Evolutionary conservation across 352 stramenopile genomes (phyloP).

Genomic region (Phytophthora boehmeriae): DNA sequence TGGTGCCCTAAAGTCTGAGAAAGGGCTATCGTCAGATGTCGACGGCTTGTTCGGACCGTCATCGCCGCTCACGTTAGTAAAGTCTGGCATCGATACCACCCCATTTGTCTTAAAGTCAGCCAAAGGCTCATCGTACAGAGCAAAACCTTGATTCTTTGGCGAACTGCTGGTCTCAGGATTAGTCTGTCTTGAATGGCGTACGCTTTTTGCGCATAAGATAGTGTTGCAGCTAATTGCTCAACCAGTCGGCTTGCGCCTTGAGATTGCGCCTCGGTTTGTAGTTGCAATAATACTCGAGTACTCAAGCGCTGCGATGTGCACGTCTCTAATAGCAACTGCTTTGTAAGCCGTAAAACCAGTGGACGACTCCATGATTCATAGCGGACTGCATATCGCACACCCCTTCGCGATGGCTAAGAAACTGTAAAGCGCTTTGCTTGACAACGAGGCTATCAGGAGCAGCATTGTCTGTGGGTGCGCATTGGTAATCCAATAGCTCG

Average conservation of each 20-base stretch:
- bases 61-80: neutral
- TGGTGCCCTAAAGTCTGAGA: slow-evolving; percentile 21
- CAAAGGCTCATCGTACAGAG: slow-evolving; percentile 11
- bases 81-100: neutral
- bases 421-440: slow-evolving; percentile 60
- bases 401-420: slow-evolving; percentile 49
- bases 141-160: slow-evolving; percentile 8
- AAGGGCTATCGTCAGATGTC: slow-evolving; percentile 17
- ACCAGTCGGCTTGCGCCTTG: slow-evolving; percentile 28
- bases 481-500: slow-evolving; percentile 62
- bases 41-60: neutral
- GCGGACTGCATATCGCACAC: slow-evolving; percentile 36
- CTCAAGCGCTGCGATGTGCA: slow-evolving; percentile 51
- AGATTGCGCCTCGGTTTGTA: slow-evolving; percentile 42
- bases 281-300: slow-evolving; percentile 41
- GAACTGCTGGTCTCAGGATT: neutral
- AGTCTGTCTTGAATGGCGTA: neutral
- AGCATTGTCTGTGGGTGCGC: slow-evolving; percentile 30
- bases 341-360: slow-evolving; percentile 53
- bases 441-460: slow-evolving; percentile 44
- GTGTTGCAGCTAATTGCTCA: slow-evolving; percentile 40
- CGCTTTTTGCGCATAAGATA: slow-evolving; percentile 39
- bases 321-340: slow-evolving; percentile 64
- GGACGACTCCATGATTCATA: slow-evolving; percentile 38
- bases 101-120: slow-evolving; percentile 2